phyloP scores from a whole-genome alignment of 108 stramenopile species.

The Cyclostephanos invisitatus region DNA sequence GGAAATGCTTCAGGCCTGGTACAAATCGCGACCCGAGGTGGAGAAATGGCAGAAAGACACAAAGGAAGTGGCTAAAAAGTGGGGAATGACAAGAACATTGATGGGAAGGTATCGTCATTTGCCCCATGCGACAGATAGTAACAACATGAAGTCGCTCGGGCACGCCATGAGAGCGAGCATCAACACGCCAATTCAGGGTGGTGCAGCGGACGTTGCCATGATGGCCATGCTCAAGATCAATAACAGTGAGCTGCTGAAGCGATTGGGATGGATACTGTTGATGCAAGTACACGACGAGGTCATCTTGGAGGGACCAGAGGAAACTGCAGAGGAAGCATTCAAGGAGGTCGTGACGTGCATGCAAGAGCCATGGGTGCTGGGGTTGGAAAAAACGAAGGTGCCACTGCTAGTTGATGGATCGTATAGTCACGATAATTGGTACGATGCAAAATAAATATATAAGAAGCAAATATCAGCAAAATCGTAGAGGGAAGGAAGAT shows the following conservation, averaged over 20 bases:
- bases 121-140: conserved; percentile 74
- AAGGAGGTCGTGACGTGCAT: conserved; percentile 88
- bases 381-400: conserved; percentile 83
- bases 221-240: conserved; percentile 99
- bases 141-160: conserved; percentile 50
- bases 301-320: conserved; percentile 98
- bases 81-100: conserved; percentile 87
- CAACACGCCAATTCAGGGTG: conserved; percentile 99
- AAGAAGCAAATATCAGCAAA: neutral
- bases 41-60: conserved; percentile 90
- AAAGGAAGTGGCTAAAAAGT: conserved; percentile 64
- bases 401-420: conserved; percentile 96
- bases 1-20: conserved; percentile 94
- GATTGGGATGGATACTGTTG: conserved; percentile 94
- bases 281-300: conserved; percentile 99
- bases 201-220: conserved; percentile 99
- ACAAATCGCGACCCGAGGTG: conserved; percentile 95
- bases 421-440: conserved; percentile 91
- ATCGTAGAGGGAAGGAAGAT: too few species aligned
- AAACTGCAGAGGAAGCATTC: conserved; percentile 93
- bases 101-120: conserved; percentile 96
- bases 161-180: conserved; percentile 95
- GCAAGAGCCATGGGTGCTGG: conserved; percentile 95
- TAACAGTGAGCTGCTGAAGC: conserved; percentile 67
- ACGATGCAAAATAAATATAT: conserved; percentile 94